Conservation (phyloP, 2,329 filamentous ascomycete genomes). For the Kalmusia sp. region DNA sequence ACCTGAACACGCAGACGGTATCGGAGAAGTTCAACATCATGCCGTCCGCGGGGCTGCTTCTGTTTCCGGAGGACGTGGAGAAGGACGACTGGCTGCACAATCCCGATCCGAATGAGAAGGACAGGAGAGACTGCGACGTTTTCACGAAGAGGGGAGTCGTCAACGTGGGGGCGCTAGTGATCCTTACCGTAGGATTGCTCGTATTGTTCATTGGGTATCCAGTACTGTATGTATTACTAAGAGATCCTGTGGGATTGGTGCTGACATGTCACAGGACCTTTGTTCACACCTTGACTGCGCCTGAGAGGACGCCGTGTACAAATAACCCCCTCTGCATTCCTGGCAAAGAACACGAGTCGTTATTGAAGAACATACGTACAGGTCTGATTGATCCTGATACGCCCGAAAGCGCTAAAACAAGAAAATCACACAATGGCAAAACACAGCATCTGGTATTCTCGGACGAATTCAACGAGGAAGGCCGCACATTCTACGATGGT, state of each 20-base stretch:
- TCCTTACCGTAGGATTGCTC: slow-evolving; percentile 68
- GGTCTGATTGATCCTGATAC: slow-evolving; percentile 73
- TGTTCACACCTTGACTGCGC: slow-evolving; percentile 54
- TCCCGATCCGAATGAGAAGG: slow-evolving; percentile 69
- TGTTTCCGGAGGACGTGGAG: slow-evolving; percentile 76
- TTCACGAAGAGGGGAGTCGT: slow-evolving; percentile 69
- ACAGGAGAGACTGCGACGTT: slow-evolving; percentile 68
- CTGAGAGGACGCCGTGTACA: slow-evolving; percentile 46
- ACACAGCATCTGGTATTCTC: slow-evolving; percentile 72
- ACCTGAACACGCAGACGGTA: slow-evolving; percentile 75
- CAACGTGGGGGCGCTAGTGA: slow-evolving; percentile 68
- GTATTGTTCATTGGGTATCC: slow-evolving; percentile 74
- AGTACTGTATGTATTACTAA: slow-evolving; percentile 63
- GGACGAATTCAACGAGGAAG: slow-evolving; percentile 73
- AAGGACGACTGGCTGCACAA: slow-evolving; percentile 77
- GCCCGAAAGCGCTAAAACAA: slow-evolving; percentile 62
- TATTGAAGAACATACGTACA: slow-evolving; percentile 66
- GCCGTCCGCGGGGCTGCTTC: slow-evolving; percentile 69
- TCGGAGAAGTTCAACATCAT: slow-evolving; percentile 77
- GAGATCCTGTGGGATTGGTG: background rate
- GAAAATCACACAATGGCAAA: slow-evolving; percentile 65
- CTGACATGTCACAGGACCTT: slow-evolving; percentile 60
- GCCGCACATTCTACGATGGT: slow-evolving; percentile 73
- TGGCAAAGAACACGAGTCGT: slow-evolving; percentile 53
- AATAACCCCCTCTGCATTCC: slow-evolving; percentile 58